phyloP scores from a whole-genome alignment of 768 basidiomycete genomes.

The Calocera viscosa region DNA sequence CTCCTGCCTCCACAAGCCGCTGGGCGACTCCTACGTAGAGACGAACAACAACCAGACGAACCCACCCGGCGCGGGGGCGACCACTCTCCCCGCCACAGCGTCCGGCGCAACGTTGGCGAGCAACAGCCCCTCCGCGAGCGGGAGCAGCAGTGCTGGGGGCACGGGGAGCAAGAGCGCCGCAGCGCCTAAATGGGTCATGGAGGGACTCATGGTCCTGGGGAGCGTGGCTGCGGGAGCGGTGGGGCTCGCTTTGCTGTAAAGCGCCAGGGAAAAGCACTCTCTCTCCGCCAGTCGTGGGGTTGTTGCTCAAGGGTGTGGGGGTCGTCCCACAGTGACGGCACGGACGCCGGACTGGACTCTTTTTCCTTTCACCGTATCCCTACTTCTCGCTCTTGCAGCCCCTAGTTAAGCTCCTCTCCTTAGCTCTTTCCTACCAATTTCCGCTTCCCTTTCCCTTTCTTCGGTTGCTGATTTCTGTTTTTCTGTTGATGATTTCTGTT shows the following conservation, averaged over 20 bases:
- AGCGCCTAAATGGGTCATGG: not conserved
- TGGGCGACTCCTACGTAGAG: slow-evolving; percentile 66
- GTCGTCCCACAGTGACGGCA: not conserved
- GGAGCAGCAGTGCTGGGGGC: not conserved
- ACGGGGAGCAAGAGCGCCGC: not conserved
- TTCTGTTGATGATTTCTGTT: too few relatives aligned
- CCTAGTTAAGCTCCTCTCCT: not conserved
- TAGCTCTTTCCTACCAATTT: too few relatives aligned
- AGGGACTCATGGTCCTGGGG: not conserved
- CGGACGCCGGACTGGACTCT: not conserved
- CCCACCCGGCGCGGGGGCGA: slow-evolving; percentile 3
- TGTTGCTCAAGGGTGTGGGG: too few relatives aligned
- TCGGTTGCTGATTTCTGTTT: too few relatives aligned
- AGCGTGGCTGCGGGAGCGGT: not conserved
- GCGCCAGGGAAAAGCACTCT: too few relatives aligned
- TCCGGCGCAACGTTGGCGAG: not conserved
- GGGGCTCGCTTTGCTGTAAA: not conserved
- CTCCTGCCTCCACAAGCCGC: slow-evolving; percentile 45
- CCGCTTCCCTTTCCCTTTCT: too few relatives aligned
- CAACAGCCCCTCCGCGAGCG: not conserved
- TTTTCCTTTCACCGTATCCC: not conserved
- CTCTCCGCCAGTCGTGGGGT: too few relatives aligned
- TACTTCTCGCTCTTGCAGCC: not conserved
- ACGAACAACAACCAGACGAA: slow-evolving; percentile 52
- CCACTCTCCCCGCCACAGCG: not conserved